These are phyloP conservation scores for Fomitopsis pinicola DNA, from an alignment of 1,284 basidiomycete genomes.

Conservation along the genomic window DNA sequence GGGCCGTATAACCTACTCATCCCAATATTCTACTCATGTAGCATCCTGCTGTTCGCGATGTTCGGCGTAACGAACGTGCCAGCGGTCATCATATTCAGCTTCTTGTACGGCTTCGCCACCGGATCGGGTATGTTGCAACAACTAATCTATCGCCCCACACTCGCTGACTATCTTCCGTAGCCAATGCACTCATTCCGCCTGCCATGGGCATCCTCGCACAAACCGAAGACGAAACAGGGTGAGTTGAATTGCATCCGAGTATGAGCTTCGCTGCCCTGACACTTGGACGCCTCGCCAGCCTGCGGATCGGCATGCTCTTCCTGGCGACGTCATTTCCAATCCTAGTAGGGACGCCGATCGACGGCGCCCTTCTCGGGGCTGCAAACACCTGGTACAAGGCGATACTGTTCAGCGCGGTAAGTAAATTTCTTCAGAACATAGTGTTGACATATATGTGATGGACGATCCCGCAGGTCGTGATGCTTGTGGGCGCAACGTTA, in stretches of 20 bases:
- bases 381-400: not conserved
- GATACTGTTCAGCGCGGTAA: not conserved
- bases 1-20: slow-evolving; percentile 14
- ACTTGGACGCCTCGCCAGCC: not conserved
- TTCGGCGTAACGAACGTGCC: slow-evolving; percentile 13
- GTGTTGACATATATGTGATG: not conserved
- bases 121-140: slow-evolving; percentile 10
- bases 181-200: not conserved
- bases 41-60: slow-evolving; percentile 30
- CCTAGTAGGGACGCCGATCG: not conserved
- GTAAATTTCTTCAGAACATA: not conserved
- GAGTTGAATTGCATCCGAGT: not conserved
- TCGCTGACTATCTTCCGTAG: not conserved
- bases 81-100: slow-evolving; percentile 11
- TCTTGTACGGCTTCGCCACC: slow-evolving; percentile 19
- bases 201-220: not conserved
- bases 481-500: not conserved
- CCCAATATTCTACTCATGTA: slow-evolving; percentile 36
- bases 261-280: too few relatives aligned
- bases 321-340: not conserved
- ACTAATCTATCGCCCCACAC: not conserved
- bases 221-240: not conserved
- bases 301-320: slow-evolving; percentile 1
- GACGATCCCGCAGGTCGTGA: not conserved
- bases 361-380: not conserved